A percentile compares a stretch with the other conserved stretches of the same genome.
Conservation (phyloP, 2,329 filamentous ascomycete genomes). For the Ophiostoma australiae region DNA sequence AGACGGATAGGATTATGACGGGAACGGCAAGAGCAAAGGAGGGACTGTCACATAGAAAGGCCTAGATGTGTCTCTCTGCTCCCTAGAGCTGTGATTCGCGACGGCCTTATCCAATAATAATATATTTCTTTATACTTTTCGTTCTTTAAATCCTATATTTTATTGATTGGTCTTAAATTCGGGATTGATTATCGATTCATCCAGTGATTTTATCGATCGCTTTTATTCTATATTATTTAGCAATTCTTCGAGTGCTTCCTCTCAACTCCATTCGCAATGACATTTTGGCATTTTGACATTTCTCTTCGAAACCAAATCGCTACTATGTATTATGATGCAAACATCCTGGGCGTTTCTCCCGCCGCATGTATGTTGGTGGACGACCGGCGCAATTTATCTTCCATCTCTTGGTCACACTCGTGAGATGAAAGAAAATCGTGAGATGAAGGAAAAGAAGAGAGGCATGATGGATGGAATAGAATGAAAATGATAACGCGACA, state of each 20-base stretch:
- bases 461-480: neutral
- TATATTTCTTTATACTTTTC: neutral
- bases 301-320: neutral
- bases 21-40: neutral
- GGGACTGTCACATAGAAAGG: neutral
- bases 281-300: no score
- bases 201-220: neutral
- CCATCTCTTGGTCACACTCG: neutral
- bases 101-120: neutral
- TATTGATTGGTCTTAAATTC: neutral
- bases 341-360: neutral
- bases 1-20: neutral
- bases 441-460: neutral
- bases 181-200: neutral
- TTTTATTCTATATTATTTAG: neutral
- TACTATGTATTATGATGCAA: neutral
- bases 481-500: neutral
- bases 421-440: neutral
- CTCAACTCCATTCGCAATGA: neutral
- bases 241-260: neutral
- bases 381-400: neutral
- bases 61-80: slow-evolving; percentile 1
- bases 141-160: neutral
- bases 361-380: neutral
- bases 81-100: neutral